Evolutionary conservation across 176 grass and related monocot species (phyloP), one percentile per base, ranked within the genome.

Genomic region (Olyra latifolia): DNA sequence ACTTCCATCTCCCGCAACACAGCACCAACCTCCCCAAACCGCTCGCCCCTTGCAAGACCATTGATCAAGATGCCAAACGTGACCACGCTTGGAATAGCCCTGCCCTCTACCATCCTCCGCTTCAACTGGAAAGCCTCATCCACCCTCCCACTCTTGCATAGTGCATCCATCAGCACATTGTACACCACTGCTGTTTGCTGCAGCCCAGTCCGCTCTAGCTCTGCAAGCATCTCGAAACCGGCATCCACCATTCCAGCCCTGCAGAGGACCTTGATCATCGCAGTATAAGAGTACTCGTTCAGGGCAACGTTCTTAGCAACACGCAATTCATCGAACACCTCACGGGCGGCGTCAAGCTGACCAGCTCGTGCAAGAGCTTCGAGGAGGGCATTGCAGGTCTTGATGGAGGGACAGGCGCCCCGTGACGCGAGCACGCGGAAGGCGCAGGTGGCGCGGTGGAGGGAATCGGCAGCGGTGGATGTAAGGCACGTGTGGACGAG

Each of bases 41-140:
- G 78, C 35, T 92, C 68, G 22, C 27, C 71, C 72, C 83, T 94
- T 69, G 89, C 82, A 75, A 97, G 89, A 28, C 91, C 95, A 85
- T 91, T 92, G 69, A 94, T 94, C 72, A 97, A 82, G 79, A 92
- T 92, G 30, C 85, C 85, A 63, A 92, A 94, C 4, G 95, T 97
- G 57, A 94, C 44, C 44, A 97, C 82, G 14, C 17, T 90, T 7
- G 91, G 95, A 8, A 43, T 85, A n/a, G 94, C 55, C 8, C 44
- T 78, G 52, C 63, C 75, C 81, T 56, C 87, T 38, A 82, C 62
- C 85, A 97, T 92, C 72, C 69, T 90, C 76, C 87, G 76, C 80
- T 91, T 97, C 60, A 89, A 85, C 49, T 8, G 29, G 49, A 97
- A 90, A 53, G 91, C 95, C 50, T 92, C 89, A 11, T 97, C 83